These are phyloP conservation scores for Xylaria sp. DNA, from an alignment of 2,329 filamentous ascomycete genomes.

Conservation along the genomic window DNA sequence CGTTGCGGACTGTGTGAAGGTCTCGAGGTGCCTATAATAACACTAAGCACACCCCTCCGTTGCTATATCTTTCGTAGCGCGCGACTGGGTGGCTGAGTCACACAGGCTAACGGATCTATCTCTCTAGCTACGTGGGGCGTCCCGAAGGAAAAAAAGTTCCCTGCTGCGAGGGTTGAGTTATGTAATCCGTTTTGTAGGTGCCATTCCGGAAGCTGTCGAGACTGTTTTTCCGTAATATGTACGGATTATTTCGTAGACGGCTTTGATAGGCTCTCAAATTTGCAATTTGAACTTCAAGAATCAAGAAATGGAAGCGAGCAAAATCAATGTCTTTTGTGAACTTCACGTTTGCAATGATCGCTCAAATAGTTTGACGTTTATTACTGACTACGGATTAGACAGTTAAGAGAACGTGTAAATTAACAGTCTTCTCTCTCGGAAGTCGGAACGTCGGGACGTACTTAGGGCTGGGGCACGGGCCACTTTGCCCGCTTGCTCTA, in stretches of 20 bases:
- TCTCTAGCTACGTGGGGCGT: constrained; percentile 14
- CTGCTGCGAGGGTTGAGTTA: not conserved
- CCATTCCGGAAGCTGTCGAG: too few species aligned
- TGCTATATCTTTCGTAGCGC: not conserved
- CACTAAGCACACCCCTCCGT: not conserved
- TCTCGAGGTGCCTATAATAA: not conserved
- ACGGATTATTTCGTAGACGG: not conserved
- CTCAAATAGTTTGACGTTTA: not conserved
- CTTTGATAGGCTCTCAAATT: not conserved
- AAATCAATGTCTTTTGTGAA: not conserved
- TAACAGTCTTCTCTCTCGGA: not conserved
- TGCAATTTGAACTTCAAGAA: not conserved
- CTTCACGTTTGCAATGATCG: not conserved
- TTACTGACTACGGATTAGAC: not conserved
- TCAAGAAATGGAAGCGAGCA: not conserved
- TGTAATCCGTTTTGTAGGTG: not conserved
- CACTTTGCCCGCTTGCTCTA: not conserved
- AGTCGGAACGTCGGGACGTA: not conserved
- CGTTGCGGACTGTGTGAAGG: too few species aligned
- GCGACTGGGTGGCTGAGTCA: constrained; percentile 23
- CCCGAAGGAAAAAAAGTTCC: constrained; percentile 8
- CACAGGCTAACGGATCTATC: constrained; percentile 17
- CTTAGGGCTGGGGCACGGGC: not conserved
- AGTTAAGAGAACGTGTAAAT: not conserved
- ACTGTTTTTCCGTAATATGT: too few species aligned